Base-by-base conservation (phyloP, 2,329 filamentous ascomycete species). In the Paecilomyces sp. region DNA sequence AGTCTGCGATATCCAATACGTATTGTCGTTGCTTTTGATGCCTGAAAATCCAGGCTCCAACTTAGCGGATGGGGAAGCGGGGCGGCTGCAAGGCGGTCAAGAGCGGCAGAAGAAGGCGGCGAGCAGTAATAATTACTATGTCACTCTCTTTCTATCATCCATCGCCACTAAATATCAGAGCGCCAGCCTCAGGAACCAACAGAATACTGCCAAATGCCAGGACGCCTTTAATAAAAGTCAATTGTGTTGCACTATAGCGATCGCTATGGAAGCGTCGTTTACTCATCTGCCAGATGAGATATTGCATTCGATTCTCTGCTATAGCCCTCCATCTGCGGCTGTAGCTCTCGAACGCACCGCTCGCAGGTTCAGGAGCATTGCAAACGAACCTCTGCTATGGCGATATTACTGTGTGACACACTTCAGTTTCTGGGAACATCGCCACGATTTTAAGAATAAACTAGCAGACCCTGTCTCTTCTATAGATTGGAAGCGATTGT, bases 361-460 rank as follows among this genome's bases (percentile, higher is more conserved):
- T 24, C 84, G 79, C 65, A 85, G 85, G 60, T 82, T 93, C 66
- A 79, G 85, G 66, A 79, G 80, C 55, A 78, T 95, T 59, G 83
- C 86, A 47, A 85, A 87, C 65, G 88, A 91, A 60, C 85, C 88
- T 7, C 77, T 92, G 28, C 80, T 97, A 57, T 97, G 94, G 93
- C 87, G 86, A 63, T 76, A 84, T 67, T 85, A 93, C 71, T 97
- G 94, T 74, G 74, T 77, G 58, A 75, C 75, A 36, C 78, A 80
- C 59, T 97, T 92, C 77, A 81, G 75, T 58, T 90, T 87, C 74
- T 99, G 94, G 94, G 82, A 88, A 61, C 74, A 81, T 2, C 77
- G 79, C 52, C 88, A 92, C 74, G 75, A 78, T n/a, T 79, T 92
- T 54, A 63, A 73, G 33, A 71, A 78, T 57, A 89, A 86, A 67